These are phyloP conservation scores for Bjerkandera adusta DNA, from an alignment of 1,284 basidiomycete genomes.

Conservation along the genomic window DNA sequence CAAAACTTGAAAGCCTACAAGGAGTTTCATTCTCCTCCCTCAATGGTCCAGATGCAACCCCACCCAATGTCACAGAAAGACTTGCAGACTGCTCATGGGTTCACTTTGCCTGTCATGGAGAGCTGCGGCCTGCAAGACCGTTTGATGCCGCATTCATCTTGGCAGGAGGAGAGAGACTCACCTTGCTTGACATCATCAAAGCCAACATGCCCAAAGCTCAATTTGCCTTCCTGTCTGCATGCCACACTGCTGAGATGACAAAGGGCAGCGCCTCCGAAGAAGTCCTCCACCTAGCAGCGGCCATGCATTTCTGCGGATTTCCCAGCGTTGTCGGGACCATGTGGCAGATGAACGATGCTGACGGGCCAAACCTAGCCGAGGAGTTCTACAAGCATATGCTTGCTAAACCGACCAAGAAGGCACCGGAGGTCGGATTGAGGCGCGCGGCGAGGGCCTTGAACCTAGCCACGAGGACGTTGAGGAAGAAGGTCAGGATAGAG, in stretches of 20 bases:
- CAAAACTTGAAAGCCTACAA: too few relatives aligned
- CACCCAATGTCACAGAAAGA: slow-evolving; percentile 13
- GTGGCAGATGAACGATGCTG: slow-evolving; percentile 25
- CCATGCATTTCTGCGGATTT: slow-evolving; percentile 33
- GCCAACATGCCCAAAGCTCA: slow-evolving; percentile 23
- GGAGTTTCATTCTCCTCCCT: too few relatives aligned
- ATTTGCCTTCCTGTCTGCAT: slow-evolving; percentile 38
- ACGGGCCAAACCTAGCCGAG: neutral
- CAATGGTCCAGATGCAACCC: too few relatives aligned
- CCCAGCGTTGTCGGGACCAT: slow-evolving; percentile 37
- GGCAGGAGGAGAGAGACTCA: slow-evolving; percentile 20
- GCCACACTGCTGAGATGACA: slow-evolving; percentile 21
- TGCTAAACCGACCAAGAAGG: neutral
- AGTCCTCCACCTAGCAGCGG: slow-evolving; percentile 33
- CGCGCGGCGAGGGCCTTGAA: slow-evolving; percentile 5
- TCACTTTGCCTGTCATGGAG: slow-evolving; percentile 26
- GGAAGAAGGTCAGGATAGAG: too few relatives aligned
- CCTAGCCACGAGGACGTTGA: too few relatives aligned
- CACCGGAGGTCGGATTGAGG: neutral
- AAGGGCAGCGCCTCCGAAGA: slow-evolving; percentile 25
- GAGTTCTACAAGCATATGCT: slow-evolving; percentile 7
- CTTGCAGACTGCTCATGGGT: slow-evolving; percentile 25
- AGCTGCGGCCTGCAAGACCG: slow-evolving; percentile 14
- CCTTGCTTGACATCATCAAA: slow-evolving; percentile 27
- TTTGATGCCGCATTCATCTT: slow-evolving; percentile 27